These are phyloP conservation scores for Neopestalotiopsis rosae DNA, from an alignment of 2,329 filamentous ascomycete genomes.

Conservation along the genomic window DNA sequence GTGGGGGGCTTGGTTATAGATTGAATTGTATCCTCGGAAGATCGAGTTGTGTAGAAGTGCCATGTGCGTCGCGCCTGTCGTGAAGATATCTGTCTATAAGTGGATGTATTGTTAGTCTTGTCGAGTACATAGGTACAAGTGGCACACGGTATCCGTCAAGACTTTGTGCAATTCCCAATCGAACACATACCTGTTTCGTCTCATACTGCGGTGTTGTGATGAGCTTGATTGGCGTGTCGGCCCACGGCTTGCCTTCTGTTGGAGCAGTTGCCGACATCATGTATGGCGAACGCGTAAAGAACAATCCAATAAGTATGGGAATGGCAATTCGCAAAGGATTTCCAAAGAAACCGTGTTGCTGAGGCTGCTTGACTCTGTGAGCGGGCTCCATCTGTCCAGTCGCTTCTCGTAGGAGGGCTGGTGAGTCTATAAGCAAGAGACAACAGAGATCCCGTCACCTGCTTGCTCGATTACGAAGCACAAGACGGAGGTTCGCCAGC, in stretches of 20 bases:
- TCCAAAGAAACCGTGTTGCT: constrained; percentile 16
- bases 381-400: constrained; percentile 17
- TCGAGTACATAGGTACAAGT: neutral
- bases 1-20: constrained; percentile 63
- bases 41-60: constrained; percentile 66
- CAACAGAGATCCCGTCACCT: neutral
- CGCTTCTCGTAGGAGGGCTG: neutral
- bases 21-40: constrained; percentile 67
- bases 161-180: neutral
- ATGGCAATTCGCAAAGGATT: constrained; percentile 38
- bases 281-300: constrained; percentile 43
- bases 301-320: constrained; percentile 40
- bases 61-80: constrained; percentile 65
- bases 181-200: constrained; percentile 52
- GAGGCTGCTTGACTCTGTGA: constrained; percentile 10
- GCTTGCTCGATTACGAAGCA: neutral
- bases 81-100: constrained; percentile 60
- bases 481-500: neutral
- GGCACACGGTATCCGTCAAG: too few relatives aligned
- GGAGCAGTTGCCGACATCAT: constrained; percentile 42
- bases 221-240: constrained; percentile 59
- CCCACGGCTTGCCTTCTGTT: constrained; percentile 48
- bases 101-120: constrained; percentile 7
- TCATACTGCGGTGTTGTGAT: constrained; percentile 58
- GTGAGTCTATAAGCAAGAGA: neutral